phyloP scores from a whole-genome alignment of 2,329 filamentous ascomycete species.

The Hymenoscyphus infarciens region DNA sequence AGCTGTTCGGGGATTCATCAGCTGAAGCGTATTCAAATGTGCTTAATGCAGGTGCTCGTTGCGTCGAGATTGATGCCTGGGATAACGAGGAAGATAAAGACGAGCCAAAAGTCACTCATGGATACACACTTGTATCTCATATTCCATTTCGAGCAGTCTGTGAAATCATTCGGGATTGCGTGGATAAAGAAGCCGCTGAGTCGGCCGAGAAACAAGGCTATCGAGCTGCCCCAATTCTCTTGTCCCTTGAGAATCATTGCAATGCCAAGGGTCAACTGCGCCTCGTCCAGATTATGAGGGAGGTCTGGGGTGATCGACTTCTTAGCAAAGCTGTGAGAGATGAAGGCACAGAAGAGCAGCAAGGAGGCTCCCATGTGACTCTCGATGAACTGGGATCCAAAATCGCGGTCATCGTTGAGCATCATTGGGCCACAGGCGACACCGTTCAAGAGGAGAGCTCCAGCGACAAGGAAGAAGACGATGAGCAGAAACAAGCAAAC shows the following conservation, averaged over 20 bases:
- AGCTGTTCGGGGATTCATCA: conserved; percentile 61
- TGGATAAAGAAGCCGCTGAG: conserved; percentile 53
- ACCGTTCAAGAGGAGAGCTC: conserved; percentile 40
- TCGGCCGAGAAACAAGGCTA: conserved; percentile 40
- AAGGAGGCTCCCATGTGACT: conserved; percentile 52
- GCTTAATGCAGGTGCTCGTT: conserved; percentile 59
- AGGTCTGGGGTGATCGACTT: conserved; percentile 58
- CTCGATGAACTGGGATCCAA: conserved; percentile 58
- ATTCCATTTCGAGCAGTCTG: conserved; percentile 63
- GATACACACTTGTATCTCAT: conserved; percentile 64
- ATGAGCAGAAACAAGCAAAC: conserved; percentile 45
- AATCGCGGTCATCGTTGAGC: conserved; percentile 65
- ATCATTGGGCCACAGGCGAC: conserved; percentile 54
- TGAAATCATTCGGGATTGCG: conserved; percentile 59
- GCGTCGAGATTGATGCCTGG: conserved; percentile 73
- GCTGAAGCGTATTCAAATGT: conserved; percentile 62
- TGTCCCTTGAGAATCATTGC: conserved; percentile 69
- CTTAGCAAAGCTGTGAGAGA: conserved; percentile 54
- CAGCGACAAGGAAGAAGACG: conserved; percentile 43
- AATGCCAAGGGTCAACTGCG: conserved; percentile 54
- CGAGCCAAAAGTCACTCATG: conserved; percentile 69
- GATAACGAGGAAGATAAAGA: conserved; percentile 56
- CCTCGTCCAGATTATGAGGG: conserved; percentile 61
- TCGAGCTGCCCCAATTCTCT: conserved; percentile 53
- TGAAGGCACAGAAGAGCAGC: conserved; percentile 53